Percentiles rank a stretch among this genome's conserved stretches.
Evolutionary conservation across 805 yeast genomes (phyloP).

Genomic region (Saccharomycopsis oosterbeekiorum): DNA sequence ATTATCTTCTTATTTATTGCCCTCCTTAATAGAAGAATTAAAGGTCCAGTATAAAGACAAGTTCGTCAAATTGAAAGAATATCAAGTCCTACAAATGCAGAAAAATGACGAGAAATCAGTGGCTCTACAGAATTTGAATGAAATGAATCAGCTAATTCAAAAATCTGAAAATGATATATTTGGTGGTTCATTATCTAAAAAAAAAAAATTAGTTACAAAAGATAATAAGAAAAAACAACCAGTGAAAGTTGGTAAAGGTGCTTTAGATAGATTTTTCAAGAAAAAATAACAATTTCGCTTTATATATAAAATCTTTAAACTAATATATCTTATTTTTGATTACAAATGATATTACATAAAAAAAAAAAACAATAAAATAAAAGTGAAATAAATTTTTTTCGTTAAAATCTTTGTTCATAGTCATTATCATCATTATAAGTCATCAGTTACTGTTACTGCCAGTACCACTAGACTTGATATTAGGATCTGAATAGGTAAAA

Average conservation of each 20-base stretch:
- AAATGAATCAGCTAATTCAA: neutral
- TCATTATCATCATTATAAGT: neutral
- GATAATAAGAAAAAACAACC: neutral
- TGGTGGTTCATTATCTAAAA: neutral
- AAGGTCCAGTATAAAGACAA: neutral
- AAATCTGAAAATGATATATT: neutral
- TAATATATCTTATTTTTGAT: too few species aligned
- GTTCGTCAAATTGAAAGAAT: neutral
- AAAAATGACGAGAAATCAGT: neutral
- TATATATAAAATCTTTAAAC: neutral
- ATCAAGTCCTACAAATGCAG: neutral
- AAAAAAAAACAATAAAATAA: too few species aligned
- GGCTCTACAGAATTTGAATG: neutral
- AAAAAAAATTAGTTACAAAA: neutral
- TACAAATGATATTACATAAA: neutral
- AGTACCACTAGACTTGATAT: neutral
- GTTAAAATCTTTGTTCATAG: neutral
- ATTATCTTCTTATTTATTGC: constrained; percentile 8
- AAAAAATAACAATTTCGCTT: neutral
- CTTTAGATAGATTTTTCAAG: neutral
- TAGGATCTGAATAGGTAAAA: neutral
- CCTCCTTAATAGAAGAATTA: neutral
- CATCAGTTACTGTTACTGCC: neutral
- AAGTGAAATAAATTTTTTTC: too few species aligned
- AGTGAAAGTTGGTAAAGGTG: neutral